phyloP scores from a whole-genome alignment of 345 rosid genomes.

The Arabis hirsuta region DNA sequence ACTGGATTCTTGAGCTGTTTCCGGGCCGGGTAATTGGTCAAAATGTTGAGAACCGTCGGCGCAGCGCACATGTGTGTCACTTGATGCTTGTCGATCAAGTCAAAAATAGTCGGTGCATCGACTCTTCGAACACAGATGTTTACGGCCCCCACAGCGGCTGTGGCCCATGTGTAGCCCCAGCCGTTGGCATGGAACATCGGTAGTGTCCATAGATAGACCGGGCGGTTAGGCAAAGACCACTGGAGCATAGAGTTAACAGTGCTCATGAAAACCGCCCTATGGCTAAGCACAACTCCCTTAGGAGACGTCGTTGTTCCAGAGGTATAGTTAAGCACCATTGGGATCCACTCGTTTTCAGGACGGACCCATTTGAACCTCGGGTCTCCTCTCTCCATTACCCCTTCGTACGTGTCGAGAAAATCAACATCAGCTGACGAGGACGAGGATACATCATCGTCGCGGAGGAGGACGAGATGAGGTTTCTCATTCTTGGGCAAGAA shows the following conservation, averaged over 20 bases:
- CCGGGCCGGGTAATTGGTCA: slow-evolving; percentile 43
- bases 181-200: slow-evolving; percentile 75
- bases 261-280: slow-evolving; percentile 52
- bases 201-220: slow-evolving; percentile 63
- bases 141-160: slow-evolving; percentile 65
- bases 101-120: slow-evolving; percentile 42
- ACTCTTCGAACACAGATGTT: slow-evolving; percentile 60
- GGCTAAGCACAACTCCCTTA: slow-evolving; percentile 61
- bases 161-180: slow-evolving; percentile 62
- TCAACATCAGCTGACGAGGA: background rate
- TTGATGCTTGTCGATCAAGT: slow-evolving; percentile 48
- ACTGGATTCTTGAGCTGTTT: slow-evolving; percentile 47
- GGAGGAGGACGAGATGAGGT: slow-evolving; percentile 53
- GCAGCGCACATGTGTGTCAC: slow-evolving; percentile 75
- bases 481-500: slow-evolving; percentile 34
- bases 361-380: slow-evolving; percentile 48
- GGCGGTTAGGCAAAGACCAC: slow-evolving; percentile 50
- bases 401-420: slow-evolving; percentile 51
- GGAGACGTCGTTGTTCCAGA: slow-evolving; percentile 69
- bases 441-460: slow-evolving; percentile 28
- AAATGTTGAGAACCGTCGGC: slow-evolving; percentile 60
- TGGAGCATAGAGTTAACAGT: slow-evolving; percentile 48
- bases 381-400: slow-evolving; percentile 48
- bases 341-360: slow-evolving; percentile 54
- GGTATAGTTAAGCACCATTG: slow-evolving; percentile 64